Percentiles rank a stretch among this genome's conserved stretches.
Evolutionary conservation across 148 eudicot genomes (phyloP).

Genomic region (Rhododendron kiyosumense): DNA sequence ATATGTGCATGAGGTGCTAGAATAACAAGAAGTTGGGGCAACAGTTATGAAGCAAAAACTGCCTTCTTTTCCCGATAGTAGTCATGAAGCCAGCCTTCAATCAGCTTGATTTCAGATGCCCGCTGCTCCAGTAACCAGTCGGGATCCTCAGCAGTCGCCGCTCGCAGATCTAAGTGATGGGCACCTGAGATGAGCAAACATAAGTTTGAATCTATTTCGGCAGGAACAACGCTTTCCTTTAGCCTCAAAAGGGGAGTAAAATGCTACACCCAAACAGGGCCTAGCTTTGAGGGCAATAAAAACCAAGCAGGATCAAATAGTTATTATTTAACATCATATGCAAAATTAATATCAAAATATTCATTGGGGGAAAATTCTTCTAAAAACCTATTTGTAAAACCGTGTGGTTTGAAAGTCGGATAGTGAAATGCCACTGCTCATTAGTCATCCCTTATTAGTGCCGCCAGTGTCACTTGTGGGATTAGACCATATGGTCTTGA

Average conservation of each 20-base stretch:
- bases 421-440: background rate
- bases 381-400: background rate
- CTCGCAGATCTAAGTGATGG: constrained; percentile 87
- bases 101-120: constrained; percentile 52
- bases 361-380: background rate
- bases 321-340: background rate
- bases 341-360: background rate
- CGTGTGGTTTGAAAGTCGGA: background rate
- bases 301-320: background rate
- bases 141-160: constrained; percentile 67
- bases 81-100: constrained; percentile 62
- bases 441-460: background rate
- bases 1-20: background rate
- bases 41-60: background rate
- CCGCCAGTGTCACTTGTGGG: background rate
- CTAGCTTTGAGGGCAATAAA: background rate
- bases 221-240: background rate
- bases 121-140: constrained; percentile 84
- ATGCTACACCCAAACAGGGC: background rate
- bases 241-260: background rate
- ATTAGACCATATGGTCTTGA: background rate
- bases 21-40: background rate
- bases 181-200: constrained; percentile 48
- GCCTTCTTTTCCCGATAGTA: constrained; percentile 27
- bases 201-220: background rate